Conservation (phyloP, 2,329 filamentous ascomycete genomes). For the Plectosphaerella cucumerina region DNA sequence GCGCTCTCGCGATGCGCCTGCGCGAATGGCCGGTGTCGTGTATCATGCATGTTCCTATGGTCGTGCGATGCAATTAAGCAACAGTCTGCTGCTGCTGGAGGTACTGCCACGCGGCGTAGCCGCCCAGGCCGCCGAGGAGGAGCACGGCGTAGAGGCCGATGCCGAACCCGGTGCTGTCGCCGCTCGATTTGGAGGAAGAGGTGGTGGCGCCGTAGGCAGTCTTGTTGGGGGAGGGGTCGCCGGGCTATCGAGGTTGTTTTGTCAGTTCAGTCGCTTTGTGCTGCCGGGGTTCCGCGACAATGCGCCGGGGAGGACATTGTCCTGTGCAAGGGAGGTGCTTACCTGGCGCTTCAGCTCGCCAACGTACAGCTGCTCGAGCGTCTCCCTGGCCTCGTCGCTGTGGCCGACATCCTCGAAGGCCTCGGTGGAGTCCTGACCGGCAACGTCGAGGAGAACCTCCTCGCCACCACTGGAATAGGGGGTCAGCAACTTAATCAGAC, state of each 20-base stretch:
- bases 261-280: conserved; percentile 15
- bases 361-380: conserved; percentile 72
- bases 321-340: conserved; percentile 26
- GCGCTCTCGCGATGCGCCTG: not conserved
- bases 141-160: conserved; percentile 79
- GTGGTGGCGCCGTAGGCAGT: conserved; percentile 35
- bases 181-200: conserved; percentile 42
- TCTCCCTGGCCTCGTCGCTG: conserved; percentile 96
- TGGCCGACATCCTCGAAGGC: conserved; percentile 99
- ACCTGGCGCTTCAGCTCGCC: conserved; percentile 79
- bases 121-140: conserved; percentile 69
- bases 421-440: conserved; percentile 92
- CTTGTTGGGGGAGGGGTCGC: conserved; percentile 72
- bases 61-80: conserved; percentile 6
- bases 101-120: conserved; percentile 84
- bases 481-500: conserved; percentile 18
- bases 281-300: not conserved
- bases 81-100: conserved; percentile 53
- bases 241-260: conserved; percentile 47
- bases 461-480: conserved; percentile 74
- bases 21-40: not conserved
- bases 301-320: not conserved
- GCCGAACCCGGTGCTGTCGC: conserved; percentile 57
- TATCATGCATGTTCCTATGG: not conserved
- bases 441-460: conserved; percentile 95